Conservation (phyloP, 192 early-diverging fungal species). For the Gonapodya prolifera region DNA sequence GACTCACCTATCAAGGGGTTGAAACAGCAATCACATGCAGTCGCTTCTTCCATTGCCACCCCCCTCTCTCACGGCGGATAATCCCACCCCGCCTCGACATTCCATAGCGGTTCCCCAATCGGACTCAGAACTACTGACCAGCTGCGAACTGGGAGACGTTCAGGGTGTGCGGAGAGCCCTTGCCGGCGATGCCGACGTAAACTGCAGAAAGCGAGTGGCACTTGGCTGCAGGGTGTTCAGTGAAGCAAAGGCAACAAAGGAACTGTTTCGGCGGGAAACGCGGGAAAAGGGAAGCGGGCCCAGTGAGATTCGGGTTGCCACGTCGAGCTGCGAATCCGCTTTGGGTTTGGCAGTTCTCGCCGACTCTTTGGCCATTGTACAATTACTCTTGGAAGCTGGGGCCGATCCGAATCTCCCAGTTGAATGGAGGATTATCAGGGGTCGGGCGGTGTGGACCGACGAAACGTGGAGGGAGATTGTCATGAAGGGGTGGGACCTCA, state of each 20-base stretch:
- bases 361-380: not conserved
- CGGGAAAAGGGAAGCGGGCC: not conserved
- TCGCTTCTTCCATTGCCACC: too few relatives aligned
- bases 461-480: not conserved
- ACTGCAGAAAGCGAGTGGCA: not conserved
- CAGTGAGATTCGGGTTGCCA: not conserved
- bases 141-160: not conserved
- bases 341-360: not conserved
- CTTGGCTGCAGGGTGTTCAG: not conserved
- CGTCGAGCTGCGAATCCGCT: not conserved
- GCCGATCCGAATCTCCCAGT: not conserved
- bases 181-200: not conserved
- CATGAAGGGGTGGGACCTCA: not conserved
- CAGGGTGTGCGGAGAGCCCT: not conserved
- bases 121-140: not conserved
- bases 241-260: not conserved
- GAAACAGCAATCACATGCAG: too few relatives aligned
- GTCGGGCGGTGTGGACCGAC: not conserved
- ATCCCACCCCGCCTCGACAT: too few relatives aligned
- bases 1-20: too few relatives aligned
- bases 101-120: too few relatives aligned
- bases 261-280: not conserved
- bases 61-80: too few relatives aligned
- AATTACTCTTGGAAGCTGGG: not conserved
- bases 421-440: not conserved